These are phyloP conservation scores for Sarocladium brachiariae DNA, from an alignment of 2,329 filamentous ascomycete species.

Conservation along the genomic window DNA sequence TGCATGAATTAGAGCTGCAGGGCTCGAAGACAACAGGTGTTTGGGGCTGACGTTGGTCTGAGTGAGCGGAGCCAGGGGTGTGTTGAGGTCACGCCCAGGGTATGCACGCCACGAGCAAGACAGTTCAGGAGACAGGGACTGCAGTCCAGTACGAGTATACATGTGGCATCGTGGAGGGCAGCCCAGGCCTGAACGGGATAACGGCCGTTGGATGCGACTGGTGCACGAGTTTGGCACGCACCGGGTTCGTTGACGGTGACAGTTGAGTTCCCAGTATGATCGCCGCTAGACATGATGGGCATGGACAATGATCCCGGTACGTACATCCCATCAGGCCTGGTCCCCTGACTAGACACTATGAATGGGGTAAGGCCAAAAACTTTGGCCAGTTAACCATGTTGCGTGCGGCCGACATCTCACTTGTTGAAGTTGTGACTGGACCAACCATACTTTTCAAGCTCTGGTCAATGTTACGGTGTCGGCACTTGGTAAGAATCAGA, in stretches of 20 bases:
- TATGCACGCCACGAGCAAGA: no score
- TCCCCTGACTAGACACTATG: no score
- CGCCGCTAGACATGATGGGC: conserved; percentile 7
- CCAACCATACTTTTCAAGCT: not conserved
- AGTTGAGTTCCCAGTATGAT: conserved; percentile 3
- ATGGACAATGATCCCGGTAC: not conserved
- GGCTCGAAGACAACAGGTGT: conserved; percentile 8
- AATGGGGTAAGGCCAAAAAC: not conserved
- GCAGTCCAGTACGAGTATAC: no score
- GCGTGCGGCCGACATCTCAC: not conserved
- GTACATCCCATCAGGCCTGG: no score
- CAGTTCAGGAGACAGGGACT: no score
- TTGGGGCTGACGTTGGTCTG: conserved; percentile 7
- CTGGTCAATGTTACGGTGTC: conserved; percentile 1
- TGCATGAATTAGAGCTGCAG: conserved; percentile 8
- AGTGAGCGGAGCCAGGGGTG: conserved; percentile 4
- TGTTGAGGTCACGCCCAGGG: conserved; percentile 5
- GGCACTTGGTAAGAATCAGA: no score
- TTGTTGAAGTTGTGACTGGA: not conserved
- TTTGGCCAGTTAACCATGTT: not conserved
- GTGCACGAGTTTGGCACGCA: conserved; percentile 2
- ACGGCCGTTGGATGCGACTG: conserved; percentile 4
- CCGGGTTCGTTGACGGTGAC: conserved; percentile 4
- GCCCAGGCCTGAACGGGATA: conserved; percentile 6
- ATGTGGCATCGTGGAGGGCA: not conserved